Evolutionary conservation across 192 early-diverging fungal genomes (phyloP).

Genomic region (Entomortierella chlamydospora): DNA sequence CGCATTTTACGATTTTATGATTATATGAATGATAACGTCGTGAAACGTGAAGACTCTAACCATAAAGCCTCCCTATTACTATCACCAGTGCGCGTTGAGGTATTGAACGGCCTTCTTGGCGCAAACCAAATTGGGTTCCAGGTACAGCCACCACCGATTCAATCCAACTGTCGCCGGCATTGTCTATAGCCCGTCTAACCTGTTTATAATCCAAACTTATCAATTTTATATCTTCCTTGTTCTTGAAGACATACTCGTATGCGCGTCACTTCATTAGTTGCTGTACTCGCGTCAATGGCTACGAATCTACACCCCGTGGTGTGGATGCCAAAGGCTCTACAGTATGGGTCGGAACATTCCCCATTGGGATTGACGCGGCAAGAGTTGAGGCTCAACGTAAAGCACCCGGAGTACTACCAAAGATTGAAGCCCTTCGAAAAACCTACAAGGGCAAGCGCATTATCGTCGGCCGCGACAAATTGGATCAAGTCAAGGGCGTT

Average conservation of each 20-base stretch:
- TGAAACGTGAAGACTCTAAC: background rate
- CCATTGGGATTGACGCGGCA: constrained; percentile 96
- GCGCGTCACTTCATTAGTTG: constrained; percentile 92
- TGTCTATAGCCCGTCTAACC: no score
- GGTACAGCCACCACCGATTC: constrained; percentile 39
- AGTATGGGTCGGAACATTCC: constrained; percentile 90
- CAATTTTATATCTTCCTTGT: no score
- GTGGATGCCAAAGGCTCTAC: constrained; percentile 84
- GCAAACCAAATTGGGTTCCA: constrained; percentile 96
- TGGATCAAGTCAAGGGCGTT: constrained; percentile 95
- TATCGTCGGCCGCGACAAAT: constrained; percentile 95
- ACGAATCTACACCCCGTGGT: constrained; percentile 93
- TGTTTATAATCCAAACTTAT: no score
- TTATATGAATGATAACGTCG: background rate
- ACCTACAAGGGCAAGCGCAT: constrained; percentile 91
- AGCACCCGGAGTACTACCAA: constrained; percentile 73
- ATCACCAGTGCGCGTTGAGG: constrained; percentile 74
- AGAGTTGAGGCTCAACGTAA: constrained; percentile 74
- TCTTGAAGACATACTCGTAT: constrained; percentile 86
- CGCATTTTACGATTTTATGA: background rate
- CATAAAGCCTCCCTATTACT: background rate
- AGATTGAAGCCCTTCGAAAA: constrained; percentile 83
- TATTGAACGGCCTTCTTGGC: constrained; percentile 89
- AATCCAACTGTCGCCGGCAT: background rate
- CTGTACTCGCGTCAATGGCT: constrained; percentile 94